A percentile compares a stretch with the other conserved stretches of the same genome.
These are phyloP conservation scores for Russula sp. DNA, from an alignment of 768 basidiomycete genomes.

Conservation along the genomic window DNA sequence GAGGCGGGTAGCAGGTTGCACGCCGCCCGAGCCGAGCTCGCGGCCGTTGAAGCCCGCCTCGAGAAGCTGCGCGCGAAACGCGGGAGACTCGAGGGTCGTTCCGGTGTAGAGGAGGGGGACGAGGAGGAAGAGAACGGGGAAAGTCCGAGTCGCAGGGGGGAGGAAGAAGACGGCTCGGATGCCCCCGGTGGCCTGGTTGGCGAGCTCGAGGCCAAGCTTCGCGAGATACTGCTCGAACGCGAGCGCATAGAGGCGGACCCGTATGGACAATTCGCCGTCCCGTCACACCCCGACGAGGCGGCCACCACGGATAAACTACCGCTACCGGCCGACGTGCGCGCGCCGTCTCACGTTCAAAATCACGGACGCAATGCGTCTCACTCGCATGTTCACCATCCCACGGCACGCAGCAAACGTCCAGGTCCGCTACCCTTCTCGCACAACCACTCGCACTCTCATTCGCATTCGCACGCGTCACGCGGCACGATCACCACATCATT, in stretches of 20 bases:
- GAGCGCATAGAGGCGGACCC: slow-evolving; percentile 35
- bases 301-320: not conserved
- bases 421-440: not conserved
- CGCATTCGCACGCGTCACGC: slow-evolving; percentile 3
- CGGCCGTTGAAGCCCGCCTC: slow-evolving; percentile 38
- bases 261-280: slow-evolving; percentile 24
- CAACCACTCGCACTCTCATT: not conserved
- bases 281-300: not conserved
- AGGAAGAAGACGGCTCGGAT: not conserved
- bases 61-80: slow-evolving; percentile 60
- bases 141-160: not conserved
- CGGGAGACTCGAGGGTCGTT: slow-evolving; percentile 53
- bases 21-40: slow-evolving; percentile 36
- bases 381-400: not conserved
- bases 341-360: not conserved
- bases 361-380: not conserved
- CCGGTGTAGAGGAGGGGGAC: not conserved
- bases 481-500: not conserved
- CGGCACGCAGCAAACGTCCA: slow-evolving; percentile 12
- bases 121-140: not conserved
- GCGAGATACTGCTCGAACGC: slow-evolving; percentile 52
- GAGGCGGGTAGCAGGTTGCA: slow-evolving; percentile 36
- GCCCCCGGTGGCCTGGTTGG: slow-evolving; percentile 37
- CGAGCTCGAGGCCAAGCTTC: slow-evolving; percentile 63
- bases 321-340: not conserved